Evolutionary conservation across 2,329 filamentous ascomycete species (phyloP).

Genomic region (Fusarium nanum): DNA sequence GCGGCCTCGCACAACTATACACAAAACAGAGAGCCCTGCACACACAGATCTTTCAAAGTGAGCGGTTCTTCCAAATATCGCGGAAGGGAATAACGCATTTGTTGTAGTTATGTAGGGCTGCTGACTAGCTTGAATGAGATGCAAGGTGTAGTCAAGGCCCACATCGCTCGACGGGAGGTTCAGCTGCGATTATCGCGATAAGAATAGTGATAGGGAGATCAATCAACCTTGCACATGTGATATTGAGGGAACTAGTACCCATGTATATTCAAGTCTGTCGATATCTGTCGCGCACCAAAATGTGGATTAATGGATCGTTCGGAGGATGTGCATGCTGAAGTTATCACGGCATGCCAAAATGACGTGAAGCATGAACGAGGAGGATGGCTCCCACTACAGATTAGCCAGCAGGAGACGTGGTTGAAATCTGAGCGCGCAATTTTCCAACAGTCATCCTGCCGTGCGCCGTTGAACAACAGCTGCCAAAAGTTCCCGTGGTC

Average conservation of each 20-base stretch:
- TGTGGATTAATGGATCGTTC: not conserved
- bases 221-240: slow-evolving; percentile 15
- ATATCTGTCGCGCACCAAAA: not conserved
- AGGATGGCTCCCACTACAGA: not conserved
- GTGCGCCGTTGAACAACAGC: not conserved
- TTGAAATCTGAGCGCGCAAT: not conserved
- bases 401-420: slow-evolving; percentile 3
- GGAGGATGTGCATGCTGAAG: not conserved
- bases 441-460: not conserved
- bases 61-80: slow-evolving; percentile 8
- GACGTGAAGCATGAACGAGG: slow-evolving; percentile 1
- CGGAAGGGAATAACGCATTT: not conserved
- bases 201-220: slow-evolving; percentile 2
- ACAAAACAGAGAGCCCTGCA: slow-evolving; percentile 3
- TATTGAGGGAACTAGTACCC: not conserved
- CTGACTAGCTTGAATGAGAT: slow-evolving; percentile 23
- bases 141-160: slow-evolving; percentile 24
- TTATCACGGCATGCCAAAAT: slow-evolving; percentile 5
- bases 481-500: slow-evolving; percentile 7
- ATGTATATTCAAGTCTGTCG: not conserved
- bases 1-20: not conserved
- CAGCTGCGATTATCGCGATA: slow-evolving; percentile 6
- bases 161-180: slow-evolving; percentile 13
- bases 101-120: slow-evolving; percentile 29
- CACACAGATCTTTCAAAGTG: slow-evolving; percentile 1